These are phyloP conservation scores for Paramecium caudatum DNA, from an alignment of 73 alveolate genomes.

Conservation along the genomic window DNA sequence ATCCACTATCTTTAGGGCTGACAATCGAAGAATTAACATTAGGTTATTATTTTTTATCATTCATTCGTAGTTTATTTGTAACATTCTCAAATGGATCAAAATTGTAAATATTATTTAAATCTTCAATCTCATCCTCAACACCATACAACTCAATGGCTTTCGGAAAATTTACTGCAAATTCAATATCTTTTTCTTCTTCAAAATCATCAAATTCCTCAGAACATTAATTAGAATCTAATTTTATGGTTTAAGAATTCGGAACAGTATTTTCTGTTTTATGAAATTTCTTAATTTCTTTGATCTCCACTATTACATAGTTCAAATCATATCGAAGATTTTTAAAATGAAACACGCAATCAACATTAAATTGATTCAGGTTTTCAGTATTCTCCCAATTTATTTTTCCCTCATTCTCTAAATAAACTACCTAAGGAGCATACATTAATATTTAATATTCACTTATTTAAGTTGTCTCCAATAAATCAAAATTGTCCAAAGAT, in stretches of 20 bases:
- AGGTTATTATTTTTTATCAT: constrained; percentile 3
- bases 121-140: not conserved
- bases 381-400: constrained; percentile 28
- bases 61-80: not conserved
- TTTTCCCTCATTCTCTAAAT: not conserved
- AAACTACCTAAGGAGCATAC: not conserved
- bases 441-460: constrained; percentile 4
- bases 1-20: constrained; percentile 29
- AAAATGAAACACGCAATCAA: constrained; percentile 1
- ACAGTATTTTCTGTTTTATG: not conserved
- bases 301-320: constrained; percentile 1
- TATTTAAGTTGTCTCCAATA: not conserved
- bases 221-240: not conserved
- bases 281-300: not conserved
- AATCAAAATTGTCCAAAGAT: not conserved
- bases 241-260: constrained; percentile 8
- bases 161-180: not conserved
- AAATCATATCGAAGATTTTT: constrained; percentile 1
- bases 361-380: not conserved
- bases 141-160: constrained; percentile 14
- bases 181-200: not conserved
- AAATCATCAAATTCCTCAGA: not conserved
- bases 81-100: not conserved
- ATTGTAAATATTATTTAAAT: not conserved
- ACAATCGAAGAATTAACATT: not conserved